Evolutionary conservation across 208 protist species (phyloP), one percentile per base, ranked within the genome.

Genomic region (Acanthamoeba triangularis): DNA sequence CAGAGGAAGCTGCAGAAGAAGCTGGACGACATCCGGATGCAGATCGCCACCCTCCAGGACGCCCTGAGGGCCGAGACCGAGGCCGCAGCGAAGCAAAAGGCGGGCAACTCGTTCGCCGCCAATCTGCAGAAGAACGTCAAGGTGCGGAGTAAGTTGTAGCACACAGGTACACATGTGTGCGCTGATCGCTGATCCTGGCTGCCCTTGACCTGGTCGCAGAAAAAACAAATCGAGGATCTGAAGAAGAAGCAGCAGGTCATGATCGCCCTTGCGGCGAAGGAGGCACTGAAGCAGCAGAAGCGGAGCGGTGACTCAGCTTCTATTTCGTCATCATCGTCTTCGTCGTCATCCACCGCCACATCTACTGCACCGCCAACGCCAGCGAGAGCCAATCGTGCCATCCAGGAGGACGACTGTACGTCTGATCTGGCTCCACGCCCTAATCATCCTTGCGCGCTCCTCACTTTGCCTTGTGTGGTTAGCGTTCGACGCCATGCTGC

Each of bases 211-310:
- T 44, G 8, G 18, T 33, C 30, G 41, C 56, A 90, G 82, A 90
- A 90, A 90, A 90, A 90, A 67, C 47, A 67, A 67, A 69, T 90
- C 28, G 82, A 90, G 41, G 82, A 90, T 20, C 54, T 90, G 1
- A 37, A 90, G 82, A 61, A 44, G 49, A 61, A 90, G 49, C 52
- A 90, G 49, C 28, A 90, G 41, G 28, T 90, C 28, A 65, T 67
- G 54, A 41, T 90, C 18, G 82, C 49, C 14, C 82, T 90, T 14
- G 82, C 82, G 16, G 52, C 82, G 7, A 84, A 84, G 74, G 7
- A 49, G 44, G 37, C 74, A 5, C 28, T 41, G 16, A 90, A n/a
- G 82, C 65, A 72, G 30, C 47, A 90, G 35, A 30, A 90, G 82
- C 47, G 47, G 8, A 13, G 7, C 49, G n/a, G 18, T 7, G 80